phyloP scores from a whole-genome alignment of 2,329 filamentous ascomycete genomes.

The Gliomastix tumulicola region DNA sequence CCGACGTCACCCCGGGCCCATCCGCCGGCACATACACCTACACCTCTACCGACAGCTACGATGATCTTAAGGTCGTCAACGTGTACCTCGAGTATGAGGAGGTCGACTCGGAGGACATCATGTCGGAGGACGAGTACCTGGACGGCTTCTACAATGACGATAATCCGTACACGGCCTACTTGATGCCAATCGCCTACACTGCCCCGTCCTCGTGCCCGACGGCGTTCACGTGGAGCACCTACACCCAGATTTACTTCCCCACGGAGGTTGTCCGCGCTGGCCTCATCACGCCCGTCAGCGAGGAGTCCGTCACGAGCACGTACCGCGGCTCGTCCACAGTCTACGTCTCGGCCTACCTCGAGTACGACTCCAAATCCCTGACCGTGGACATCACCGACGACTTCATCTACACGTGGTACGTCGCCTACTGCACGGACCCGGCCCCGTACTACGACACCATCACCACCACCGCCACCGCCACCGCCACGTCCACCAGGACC shows the following conservation, averaged over 20 bases:
- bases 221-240: slow-evolving; percentile 14
- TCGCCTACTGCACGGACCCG: slow-evolving; percentile 10
- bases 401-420: slow-evolving; percentile 10
- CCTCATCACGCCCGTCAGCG: background rate
- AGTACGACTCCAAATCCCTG: background rate
- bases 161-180: slow-evolving; percentile 7
- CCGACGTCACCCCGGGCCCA: slow-evolving; percentile 4
- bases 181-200: slow-evolving; percentile 11
- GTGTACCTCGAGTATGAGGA: slow-evolving; percentile 7
- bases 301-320: slow-evolving; percentile 3
- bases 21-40: slow-evolving; percentile 2
- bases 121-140: too few species aligned
- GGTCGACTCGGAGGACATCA: slow-evolving; percentile 6
- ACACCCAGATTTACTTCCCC: slow-evolving; percentile 4
- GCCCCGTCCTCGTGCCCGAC: slow-evolving; percentile 18
- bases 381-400: slow-evolving; percentile 3
- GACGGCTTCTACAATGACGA: slow-evolving; percentile 2
- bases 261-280: slow-evolving; percentile 1
- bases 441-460: background rate
- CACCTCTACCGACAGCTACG: slow-evolving; percentile 5
- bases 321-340: background rate
- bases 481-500: background rate
- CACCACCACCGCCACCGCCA: slow-evolving; percentile 1
- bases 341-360: background rate
- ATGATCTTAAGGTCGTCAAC: slow-evolving; percentile 10